Percentiles rank a stretch among this genome's conserved stretches.
These are phyloP conservation scores for Cyanodermella asteris DNA, from an alignment of 2,329 filamentous ascomycete genomes.

Conservation along the genomic window DNA sequence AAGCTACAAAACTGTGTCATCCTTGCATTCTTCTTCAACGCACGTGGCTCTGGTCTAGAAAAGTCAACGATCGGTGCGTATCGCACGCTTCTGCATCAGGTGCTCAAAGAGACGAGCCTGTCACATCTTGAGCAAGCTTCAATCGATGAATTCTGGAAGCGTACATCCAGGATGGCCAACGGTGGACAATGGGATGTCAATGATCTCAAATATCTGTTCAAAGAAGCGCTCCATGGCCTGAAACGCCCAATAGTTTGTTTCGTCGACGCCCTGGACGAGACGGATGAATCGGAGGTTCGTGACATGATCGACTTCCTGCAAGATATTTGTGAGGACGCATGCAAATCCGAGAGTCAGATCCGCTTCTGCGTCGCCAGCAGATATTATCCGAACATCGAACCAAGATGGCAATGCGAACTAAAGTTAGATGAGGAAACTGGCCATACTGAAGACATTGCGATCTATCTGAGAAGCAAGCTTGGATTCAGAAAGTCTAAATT, in stretches of 20 bases:
- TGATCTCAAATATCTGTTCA: constrained; percentile 12
- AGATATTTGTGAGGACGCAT: constrained; percentile 10
- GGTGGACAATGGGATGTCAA: constrained; percentile 10
- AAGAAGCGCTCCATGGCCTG: constrained; percentile 11
- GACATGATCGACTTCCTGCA: constrained; percentile 19
- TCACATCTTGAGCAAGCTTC: constrained; percentile 1
- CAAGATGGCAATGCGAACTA: constrained; percentile 12
- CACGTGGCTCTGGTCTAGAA: constrained; percentile 5
- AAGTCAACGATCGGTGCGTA: constrained; percentile 5
- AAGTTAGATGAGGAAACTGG: constrained; percentile 16
- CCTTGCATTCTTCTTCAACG: constrained; percentile 13
- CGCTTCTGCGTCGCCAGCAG: constrained; percentile 8
- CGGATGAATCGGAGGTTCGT: constrained; percentile 16
- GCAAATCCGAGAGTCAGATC: constrained; percentile 2
- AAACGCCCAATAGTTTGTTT: constrained; percentile 14
- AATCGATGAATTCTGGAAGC: constrained; percentile 1
- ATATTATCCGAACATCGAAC: constrained; percentile 21
- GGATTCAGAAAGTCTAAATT: constrained; percentile 9
- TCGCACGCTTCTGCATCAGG: constrained; percentile 8
- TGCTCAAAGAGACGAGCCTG: constrained; percentile 9
- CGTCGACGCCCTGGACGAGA: constrained; percentile 27
- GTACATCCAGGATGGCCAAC: no score
- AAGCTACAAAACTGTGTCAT: constrained; percentile 4
- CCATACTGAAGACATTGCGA: constrained; percentile 13
- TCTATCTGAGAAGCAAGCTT: constrained; percentile 15